Conservation (phyloP, 495 filamentous ascomycete genomes). For the Filosporella fistucella region DNA sequence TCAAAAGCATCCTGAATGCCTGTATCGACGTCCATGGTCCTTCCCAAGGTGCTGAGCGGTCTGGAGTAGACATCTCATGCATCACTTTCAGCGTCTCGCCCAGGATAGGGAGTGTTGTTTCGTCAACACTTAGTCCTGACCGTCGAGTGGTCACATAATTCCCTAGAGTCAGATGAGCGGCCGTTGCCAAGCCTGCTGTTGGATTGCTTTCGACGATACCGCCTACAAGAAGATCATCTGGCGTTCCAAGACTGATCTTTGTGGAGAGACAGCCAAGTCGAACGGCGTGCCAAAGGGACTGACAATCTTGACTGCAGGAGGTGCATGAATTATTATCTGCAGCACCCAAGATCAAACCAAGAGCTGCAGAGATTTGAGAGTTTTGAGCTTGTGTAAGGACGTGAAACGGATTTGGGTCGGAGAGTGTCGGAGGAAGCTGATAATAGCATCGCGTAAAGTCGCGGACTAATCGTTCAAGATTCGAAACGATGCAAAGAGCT, state of each 20-base stretch:
- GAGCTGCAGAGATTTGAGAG: not conserved
- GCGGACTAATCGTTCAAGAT: not conserved
- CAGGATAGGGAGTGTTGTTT: not conserved
- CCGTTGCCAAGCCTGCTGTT: not conserved
- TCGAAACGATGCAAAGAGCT: not conserved
- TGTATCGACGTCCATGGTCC: not conserved
- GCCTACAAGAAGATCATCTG: not conserved
- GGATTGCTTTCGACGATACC: not conserved
- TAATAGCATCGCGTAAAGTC: not conserved
- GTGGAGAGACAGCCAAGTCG: not conserved
- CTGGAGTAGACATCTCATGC: not conserved
- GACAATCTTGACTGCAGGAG: not conserved
- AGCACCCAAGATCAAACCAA: not conserved
- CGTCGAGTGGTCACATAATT: not conserved
- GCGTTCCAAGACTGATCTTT: not conserved
- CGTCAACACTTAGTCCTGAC: not conserved
- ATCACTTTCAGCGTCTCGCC: not conserved
- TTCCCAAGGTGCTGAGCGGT: not conserved
- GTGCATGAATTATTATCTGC: not conserved
- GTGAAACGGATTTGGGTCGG: not conserved
- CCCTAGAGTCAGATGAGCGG: not conserved
- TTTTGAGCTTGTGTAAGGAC: not conserved
- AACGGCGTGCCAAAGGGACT: not conserved
- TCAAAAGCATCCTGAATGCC: not conserved
- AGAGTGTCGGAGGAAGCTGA: not conserved